Conservation (phyloP, 129 eudicot genomes). For the Centaurea solstitialis region DNA sequence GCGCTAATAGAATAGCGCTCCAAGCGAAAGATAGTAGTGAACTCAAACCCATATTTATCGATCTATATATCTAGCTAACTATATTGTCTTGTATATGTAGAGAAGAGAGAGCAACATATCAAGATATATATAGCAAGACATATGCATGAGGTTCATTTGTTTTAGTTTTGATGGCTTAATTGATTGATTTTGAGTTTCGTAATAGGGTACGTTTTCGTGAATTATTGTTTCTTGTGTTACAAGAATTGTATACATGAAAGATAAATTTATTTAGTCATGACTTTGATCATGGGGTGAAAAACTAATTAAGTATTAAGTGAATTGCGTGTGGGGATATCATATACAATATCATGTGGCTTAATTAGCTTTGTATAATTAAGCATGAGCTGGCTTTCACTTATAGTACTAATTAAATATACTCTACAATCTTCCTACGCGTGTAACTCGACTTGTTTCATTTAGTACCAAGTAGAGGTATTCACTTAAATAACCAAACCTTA, state of each 20-base stretch:
- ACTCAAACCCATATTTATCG: background rate
- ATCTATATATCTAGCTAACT: background rate
- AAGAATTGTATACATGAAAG: background rate
- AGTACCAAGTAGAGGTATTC: background rate
- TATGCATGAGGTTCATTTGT: background rate
- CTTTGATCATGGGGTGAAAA: background rate
- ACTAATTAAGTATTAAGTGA: background rate
- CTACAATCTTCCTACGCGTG: background rate
- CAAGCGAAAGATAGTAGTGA: background rate
- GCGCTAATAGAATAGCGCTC: constrained; percentile 2
- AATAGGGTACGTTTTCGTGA: background rate
- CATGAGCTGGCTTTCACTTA: background rate
- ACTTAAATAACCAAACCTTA: no score
- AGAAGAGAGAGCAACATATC: no score
- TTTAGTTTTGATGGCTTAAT: no score
- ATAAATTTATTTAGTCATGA: background rate
- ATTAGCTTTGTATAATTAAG: background rate
- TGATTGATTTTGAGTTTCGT: constrained; percentile 15
- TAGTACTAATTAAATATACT: background rate
- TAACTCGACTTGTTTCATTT: background rate
- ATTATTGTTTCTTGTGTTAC: background rate
- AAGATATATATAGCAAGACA: background rate
- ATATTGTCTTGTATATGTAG: background rate
- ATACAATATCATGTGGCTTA: background rate
- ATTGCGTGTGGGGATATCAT: constrained; percentile 7